Evolutionary conservation across 257 asterid genomes (phyloP), one percentile per base, ranked within the genome.

Genomic region (Phtheirospermum japonicum): DNA sequence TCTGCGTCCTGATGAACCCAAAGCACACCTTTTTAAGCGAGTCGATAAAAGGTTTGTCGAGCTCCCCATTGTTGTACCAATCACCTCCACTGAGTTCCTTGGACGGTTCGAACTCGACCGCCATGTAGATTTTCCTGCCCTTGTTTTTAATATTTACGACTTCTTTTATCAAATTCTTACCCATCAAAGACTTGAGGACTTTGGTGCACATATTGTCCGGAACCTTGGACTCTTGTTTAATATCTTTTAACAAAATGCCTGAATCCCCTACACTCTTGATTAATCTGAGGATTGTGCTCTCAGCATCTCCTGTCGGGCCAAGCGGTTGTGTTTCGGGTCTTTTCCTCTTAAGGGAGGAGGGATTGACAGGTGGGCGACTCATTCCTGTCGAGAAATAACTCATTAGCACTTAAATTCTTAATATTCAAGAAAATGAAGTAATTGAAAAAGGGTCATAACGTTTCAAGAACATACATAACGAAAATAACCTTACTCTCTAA

Each of bases 21-120:
- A 64, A 46, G 82, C 86, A 80, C 1, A 70, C 0, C 9, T 8
- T 26, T 56, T 66, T 74, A 20, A 86, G 73, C 7, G 1, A 12
- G 0, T 48, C 10, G 2, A 86, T 75, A 52, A 80, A 68, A 19
- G 48, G 80, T 23, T 37, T 60, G 73, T 85, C 85, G 51, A 87
- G 86, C 13, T 64, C 61, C 54, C 95, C 96, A 0, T 81, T 72
- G 0, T 3, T 17, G 6, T 87, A 90, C 82, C 87, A 85, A 0
- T 63, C 78, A 18, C 94, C 96, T 23, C 97, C 96, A 0, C 67
- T 80, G 2, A 90, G 59, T 69, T 85, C 95, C 65, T 70, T 78
- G 0, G 88, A 85, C 9, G 97, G 90, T 63, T 82, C 86, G 23
- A 76, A 78, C 62, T 77, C 86, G 4, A 36, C 74, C 7, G 83